phyloP scores from a whole-genome alignment of 2,329 filamentous ascomycete species.

The Nemania sp. region DNA sequence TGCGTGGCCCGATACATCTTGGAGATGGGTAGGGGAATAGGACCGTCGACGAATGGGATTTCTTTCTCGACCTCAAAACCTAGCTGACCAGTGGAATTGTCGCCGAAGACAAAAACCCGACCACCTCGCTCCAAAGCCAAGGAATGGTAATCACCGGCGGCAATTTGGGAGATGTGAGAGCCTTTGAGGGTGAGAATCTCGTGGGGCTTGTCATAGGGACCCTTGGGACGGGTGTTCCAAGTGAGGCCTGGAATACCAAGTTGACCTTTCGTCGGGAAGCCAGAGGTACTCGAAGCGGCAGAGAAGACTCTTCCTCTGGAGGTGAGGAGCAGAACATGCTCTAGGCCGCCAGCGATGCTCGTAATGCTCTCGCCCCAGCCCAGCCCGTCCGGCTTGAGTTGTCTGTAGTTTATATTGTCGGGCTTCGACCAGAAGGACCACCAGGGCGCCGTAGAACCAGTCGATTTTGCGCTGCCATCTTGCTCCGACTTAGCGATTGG shows the following conservation, averaged over 20 bases:
- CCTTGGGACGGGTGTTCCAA: conserved; percentile 76
- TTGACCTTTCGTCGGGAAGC: conserved; percentile 83
- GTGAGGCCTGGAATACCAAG: conserved; percentile 82
- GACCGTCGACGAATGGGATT: conserved; percentile 67
- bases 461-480: conserved; percentile 59
- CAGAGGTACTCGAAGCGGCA: conserved; percentile 76
- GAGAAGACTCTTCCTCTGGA: conserved; percentile 85
- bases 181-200: conserved; percentile 74
- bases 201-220: conserved; percentile 80
- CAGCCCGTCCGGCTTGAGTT: conserved; percentile 67
- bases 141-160: conserved; percentile 86
- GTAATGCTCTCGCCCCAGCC: conserved; percentile 73
- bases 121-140: conserved; percentile 76
- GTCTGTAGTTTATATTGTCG: conserved; percentile 69
- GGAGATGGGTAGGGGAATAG: conserved; percentile 70
- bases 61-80: conserved; percentile 74
- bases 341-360: conserved; percentile 76
- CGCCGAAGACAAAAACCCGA: conserved; percentile 83
- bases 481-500: conserved; percentile 78
- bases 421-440: conserved; percentile 71
- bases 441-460: conserved; percentile 52
- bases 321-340: conserved; percentile 86
- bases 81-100: conserved; percentile 89
- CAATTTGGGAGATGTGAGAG: conserved; percentile 73
- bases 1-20: conserved; percentile 72